Evolutionary conservation across 768 basidiomycete species (phyloP), one percentile per base, ranked within the genome.

Genomic region (Lyophyllum atratum): DNA sequence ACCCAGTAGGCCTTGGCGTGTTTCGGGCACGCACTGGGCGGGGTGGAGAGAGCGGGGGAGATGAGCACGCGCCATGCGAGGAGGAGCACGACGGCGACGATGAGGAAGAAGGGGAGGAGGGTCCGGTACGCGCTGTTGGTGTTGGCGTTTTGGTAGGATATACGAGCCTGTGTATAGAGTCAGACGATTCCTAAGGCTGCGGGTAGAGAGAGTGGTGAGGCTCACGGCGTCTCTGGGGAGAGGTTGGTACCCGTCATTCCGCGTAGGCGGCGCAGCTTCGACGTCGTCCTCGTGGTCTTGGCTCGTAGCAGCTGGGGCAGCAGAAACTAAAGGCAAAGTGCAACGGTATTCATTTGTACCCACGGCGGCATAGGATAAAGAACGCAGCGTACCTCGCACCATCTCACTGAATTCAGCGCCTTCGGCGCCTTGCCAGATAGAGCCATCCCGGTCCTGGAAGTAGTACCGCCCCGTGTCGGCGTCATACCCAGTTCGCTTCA

Each of bases 401-500:
- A 84, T 77, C 62, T 80, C 76, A 22, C 90, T 84, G 60, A 80
- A 90, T 66, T 84, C 73, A 31, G 85, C 80, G 22, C 89, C 89
- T 59, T 85, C 78, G 17, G 80, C 72, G n/a, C 83, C 76, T 49
- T 73, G 69, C 84, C 85, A 86, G 65, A 85, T 59, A 70, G 66
- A 72, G 10, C 89, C 88, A 46, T 77, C 79, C 14, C 60, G 45
- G 68, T 85, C 84, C 24, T 79, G 78, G 72, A 86, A 92, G 66
- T 80, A 79, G 74, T 92, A 91, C 47, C 80, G 74, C 48, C 82
- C 80, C 1, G 79, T 78, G 73, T 92, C 90, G 3, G 85, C 74
- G 71, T 93, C 90, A 66, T 92, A 92, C 11, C 89, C 90, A 55
- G 89, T 82, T 31, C 90, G 84, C 59, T 83, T 74, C 81, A 84